Conservation (phyloP, 208 protist species). For the Angomonas ambiguus region DNA sequence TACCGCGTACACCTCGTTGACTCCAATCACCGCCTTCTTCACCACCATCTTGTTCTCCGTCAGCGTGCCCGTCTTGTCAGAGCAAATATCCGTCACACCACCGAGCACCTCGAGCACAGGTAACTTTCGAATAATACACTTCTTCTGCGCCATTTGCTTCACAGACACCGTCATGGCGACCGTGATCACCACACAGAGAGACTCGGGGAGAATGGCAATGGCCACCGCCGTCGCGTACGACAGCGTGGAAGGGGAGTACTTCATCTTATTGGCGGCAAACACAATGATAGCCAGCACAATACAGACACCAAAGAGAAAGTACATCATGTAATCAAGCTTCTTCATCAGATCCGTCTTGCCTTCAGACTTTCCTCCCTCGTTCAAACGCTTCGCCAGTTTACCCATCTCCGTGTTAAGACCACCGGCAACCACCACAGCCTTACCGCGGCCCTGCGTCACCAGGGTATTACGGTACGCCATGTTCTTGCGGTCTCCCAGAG, state of each 20-base stretch:
- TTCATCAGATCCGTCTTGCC: constrained; percentile 72
- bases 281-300: constrained; percentile 71
- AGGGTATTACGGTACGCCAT: constrained; percentile 86
- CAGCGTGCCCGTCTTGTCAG: constrained; percentile 93
- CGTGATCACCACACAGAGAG: constrained; percentile 76
- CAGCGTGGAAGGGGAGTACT: constrained; percentile 50
- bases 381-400: constrained; percentile 72
- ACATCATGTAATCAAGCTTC: constrained; percentile 88
- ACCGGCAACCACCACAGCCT: constrained; percentile 66
- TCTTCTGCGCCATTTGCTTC: constrained; percentile 80
- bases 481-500: constrained; percentile 89
- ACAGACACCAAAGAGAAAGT: constrained; percentile 79
- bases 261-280: constrained; percentile 75
- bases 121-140: constrained; percentile 82
- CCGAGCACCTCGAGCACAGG: constrained; percentile 86
- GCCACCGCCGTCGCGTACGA: constrained; percentile 79
- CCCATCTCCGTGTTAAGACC: constrained; percentile 87
- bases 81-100: constrained; percentile 90
- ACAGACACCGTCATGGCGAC: constrained; percentile 84
- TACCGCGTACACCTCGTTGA: constrained; percentile 52
- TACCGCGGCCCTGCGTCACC: constrained; percentile 81
- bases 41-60: constrained; percentile 93
- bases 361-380: constrained; percentile 22
- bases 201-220: constrained; percentile 90
- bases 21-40: constrained; percentile 66